These are phyloP conservation scores for Malus sylvestris DNA, from an alignment of 306 rosid genomes.

Conservation along the genomic window DNA sequence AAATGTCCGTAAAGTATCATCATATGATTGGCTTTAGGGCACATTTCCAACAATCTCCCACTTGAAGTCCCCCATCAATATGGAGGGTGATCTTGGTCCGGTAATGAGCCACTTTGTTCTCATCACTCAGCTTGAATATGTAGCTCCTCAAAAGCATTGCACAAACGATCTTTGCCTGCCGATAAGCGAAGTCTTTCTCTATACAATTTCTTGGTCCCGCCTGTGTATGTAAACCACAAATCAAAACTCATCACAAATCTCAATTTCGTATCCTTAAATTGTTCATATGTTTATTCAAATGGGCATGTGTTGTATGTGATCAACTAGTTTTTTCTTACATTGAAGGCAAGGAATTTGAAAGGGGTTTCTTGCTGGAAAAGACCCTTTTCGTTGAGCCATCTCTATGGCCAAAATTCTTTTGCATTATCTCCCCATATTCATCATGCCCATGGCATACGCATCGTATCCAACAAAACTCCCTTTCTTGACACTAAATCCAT, in stretches of 20 bases:
- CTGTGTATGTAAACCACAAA: neutral
- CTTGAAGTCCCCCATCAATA: no score
- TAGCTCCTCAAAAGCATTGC: neutral
- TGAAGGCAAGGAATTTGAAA: conserved; percentile 29
- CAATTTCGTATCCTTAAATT: no score
- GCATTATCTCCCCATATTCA: conserved; percentile 39
- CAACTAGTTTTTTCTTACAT: neutral
- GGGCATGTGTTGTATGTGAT: no score
- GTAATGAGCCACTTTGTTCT: neutral
- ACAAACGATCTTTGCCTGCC: neutral
- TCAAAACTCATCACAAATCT: no score
- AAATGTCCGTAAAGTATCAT: no score
- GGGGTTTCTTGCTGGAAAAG: conserved; percentile 22
- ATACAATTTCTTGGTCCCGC: conserved; percentile 3
- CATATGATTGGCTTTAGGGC: no score
- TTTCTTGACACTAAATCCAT: conserved; percentile 20
- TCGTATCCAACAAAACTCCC: conserved; percentile 7
- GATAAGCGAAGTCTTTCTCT: neutral
- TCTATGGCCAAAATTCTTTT: conserved; percentile 27
- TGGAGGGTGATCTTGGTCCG: neutral
- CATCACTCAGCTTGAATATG: conserved; percentile 9
- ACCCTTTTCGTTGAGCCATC: conserved; percentile 30
- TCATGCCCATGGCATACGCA: conserved; percentile 33
- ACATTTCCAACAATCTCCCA: no score
- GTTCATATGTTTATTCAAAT: no score